phyloP scores from a whole-genome alignment of 768 basidiomycete genomes.

The Leccinum truebloodii region DNA sequence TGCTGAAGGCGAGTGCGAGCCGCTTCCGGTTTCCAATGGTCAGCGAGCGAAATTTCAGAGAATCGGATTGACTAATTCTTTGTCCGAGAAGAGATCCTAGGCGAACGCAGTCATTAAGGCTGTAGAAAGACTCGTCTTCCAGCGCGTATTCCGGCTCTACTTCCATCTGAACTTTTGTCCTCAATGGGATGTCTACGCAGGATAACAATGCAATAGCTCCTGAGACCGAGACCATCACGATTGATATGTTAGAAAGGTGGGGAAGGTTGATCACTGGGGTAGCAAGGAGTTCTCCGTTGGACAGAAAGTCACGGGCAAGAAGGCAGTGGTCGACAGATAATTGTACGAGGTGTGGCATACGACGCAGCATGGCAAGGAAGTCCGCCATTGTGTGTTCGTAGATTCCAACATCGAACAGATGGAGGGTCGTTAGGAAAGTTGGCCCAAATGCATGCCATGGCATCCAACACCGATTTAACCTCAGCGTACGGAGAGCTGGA shows the following conservation, averaged over 20 bases:
- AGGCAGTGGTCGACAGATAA: neutral
- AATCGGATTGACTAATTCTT: too few species aligned
- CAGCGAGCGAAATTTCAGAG: too few species aligned
- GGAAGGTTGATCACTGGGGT: neutral
- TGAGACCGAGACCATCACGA: neutral
- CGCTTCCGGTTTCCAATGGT: too few species aligned
- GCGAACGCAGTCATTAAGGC: neutral
- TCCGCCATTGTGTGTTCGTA: neutral
- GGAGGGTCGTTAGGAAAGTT: too few species aligned
- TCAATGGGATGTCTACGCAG: neutral
- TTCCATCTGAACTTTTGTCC: neutral
- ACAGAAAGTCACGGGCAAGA: neutral
- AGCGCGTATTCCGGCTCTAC: too few species aligned
- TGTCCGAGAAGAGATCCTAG: too few species aligned
- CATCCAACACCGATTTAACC: too few species aligned
- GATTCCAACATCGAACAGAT: neutral
- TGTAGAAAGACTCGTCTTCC: too few species aligned
- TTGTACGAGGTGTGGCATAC: neutral
- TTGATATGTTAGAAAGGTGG: neutral
- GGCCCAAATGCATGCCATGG: too few species aligned
- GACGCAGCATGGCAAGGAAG: neutral
- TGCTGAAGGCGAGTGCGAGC: too few species aligned
- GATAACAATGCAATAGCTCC: neutral
- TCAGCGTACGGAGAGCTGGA: too few species aligned
- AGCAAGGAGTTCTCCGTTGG: neutral